phyloP scores from a whole-genome alignment of 2,329 filamentous ascomycete species.

The Neonectria faginata region DNA sequence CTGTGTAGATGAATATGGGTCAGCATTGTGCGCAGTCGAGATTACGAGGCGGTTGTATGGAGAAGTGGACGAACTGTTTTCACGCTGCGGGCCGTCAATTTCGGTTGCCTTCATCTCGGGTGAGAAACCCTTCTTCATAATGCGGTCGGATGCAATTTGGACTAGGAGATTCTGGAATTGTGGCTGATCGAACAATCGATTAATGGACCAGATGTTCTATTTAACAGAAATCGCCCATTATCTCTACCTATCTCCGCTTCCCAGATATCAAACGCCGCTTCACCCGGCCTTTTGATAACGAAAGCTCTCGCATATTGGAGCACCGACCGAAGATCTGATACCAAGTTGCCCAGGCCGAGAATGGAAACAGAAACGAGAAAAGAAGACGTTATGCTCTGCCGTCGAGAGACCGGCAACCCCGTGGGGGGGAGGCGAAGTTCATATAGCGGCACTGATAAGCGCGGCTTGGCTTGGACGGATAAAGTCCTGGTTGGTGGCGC shows the following conservation, averaged over 20 bases:
- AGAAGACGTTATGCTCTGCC: neutral
- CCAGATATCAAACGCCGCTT: neutral
- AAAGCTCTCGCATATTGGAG: neutral
- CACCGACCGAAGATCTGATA: conserved; percentile 2
- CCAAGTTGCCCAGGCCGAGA: neutral
- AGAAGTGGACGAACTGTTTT: conserved; percentile 22
- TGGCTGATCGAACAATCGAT: neutral
- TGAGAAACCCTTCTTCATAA: conserved; percentile 22
- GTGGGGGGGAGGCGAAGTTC: conserved; percentile 4
- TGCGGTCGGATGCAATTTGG: neutral
- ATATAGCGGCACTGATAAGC: conserved; percentile 20
- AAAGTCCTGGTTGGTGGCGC: conserved; percentile 3
- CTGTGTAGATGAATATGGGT: neutral
- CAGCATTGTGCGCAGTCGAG: neutral
- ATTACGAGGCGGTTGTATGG: neutral
- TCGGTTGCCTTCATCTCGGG: conserved; percentile 16
- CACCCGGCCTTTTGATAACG: conserved; percentile 5
- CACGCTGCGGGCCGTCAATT: conserved; percentile 12
- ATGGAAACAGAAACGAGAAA: conserved; percentile 20
- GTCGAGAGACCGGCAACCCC: conserved; percentile 12
- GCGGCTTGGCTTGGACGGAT: conserved; percentile 10
- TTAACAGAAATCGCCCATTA: neutral
- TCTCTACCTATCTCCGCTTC: conserved; percentile 3
- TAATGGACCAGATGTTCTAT: neutral
- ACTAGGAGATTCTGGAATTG: neutral